These are phyloP conservation scores for Xylaria grammica DNA, from an alignment of 495 filamentous ascomycete genomes.

Conservation along the genomic window DNA sequence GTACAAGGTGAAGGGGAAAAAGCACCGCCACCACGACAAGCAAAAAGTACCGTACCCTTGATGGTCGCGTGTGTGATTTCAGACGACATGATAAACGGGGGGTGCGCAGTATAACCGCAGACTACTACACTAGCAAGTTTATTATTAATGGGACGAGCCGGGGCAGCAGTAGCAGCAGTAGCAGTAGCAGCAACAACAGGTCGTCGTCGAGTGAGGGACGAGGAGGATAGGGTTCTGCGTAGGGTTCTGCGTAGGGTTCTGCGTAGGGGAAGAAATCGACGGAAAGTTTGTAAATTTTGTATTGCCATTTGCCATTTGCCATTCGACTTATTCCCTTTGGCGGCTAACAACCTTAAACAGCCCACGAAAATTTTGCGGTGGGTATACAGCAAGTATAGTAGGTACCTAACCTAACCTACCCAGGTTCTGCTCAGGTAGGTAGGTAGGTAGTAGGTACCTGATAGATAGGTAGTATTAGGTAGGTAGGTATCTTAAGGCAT, in stretches of 20 bases:
- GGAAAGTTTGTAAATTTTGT: constrained; percentile 3
- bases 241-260: not conserved
- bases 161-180: not conserved
- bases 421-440: no score
- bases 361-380: constrained; percentile 33
- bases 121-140: not conserved
- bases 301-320: no score
- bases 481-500: no score
- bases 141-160: not conserved
- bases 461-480: no score
- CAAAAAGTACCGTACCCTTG: constrained; percentile 49
- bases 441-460: no score
- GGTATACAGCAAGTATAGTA: not conserved
- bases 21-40: not conserved
- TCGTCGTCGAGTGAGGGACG: not conserved
- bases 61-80: constrained; percentile 67
- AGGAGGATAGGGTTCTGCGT: not conserved
- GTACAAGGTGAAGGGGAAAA: not conserved
- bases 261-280: not conserved
- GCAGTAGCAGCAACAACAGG: constrained; percentile 17
- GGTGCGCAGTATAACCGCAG: not conserved
- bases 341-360: constrained; percentile 27
- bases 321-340: no score
- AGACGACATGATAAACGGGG: constrained; percentile 39
- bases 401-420: not conserved